These are phyloP conservation scores for Pluteus cervinus DNA, from an alignment of 768 basidiomycete species.

Conservation along the genomic window DNA sequence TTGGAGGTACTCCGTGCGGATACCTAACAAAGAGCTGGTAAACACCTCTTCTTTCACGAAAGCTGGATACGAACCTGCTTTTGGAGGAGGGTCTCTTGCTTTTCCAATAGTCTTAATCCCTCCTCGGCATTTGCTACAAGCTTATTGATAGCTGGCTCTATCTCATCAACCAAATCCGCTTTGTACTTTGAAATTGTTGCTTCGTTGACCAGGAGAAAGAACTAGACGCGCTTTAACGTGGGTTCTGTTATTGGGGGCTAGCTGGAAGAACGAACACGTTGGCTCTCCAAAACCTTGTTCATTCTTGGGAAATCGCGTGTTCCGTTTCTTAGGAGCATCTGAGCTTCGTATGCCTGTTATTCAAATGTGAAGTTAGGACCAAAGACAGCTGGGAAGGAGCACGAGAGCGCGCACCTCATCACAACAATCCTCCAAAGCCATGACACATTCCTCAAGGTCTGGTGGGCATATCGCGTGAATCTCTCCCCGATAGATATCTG, in stretches of 20 bases:
- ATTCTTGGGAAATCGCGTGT: constrained; percentile 70
- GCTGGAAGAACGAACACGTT: constrained; percentile 41
- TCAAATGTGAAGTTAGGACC: constrained; percentile 2
- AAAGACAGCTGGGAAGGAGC: background rate
- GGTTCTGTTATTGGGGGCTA: background rate
- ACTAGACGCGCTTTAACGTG: constrained; percentile 30
- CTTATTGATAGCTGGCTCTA: constrained; percentile 76
- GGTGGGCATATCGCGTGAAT: constrained; percentile 62
- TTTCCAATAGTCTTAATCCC: constrained; percentile 54
- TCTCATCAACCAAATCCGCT: constrained; percentile 67
- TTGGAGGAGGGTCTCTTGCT: constrained; percentile 56
- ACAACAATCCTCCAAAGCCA: constrained; percentile 76
- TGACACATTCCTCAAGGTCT: constrained; percentile 68
- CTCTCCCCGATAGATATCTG: constrained; percentile 61
- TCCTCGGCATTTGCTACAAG: constrained; percentile 67
- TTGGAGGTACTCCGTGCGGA: constrained; percentile 36
- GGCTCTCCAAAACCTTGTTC: constrained; percentile 58
- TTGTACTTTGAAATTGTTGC: constrained; percentile 70
- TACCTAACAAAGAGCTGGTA: constrained; percentile 16
- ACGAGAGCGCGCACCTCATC: constrained; percentile 47
- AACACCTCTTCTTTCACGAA: too few relatives aligned
- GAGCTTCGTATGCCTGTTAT: constrained; percentile 58
- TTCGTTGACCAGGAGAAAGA: constrained; percentile 72
- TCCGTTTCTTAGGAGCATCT: constrained; percentile 61
- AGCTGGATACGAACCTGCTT: constrained; percentile 45